Conservation (phyloP, 192 early-diverging fungal species). For the Podila horticola region DNA sequence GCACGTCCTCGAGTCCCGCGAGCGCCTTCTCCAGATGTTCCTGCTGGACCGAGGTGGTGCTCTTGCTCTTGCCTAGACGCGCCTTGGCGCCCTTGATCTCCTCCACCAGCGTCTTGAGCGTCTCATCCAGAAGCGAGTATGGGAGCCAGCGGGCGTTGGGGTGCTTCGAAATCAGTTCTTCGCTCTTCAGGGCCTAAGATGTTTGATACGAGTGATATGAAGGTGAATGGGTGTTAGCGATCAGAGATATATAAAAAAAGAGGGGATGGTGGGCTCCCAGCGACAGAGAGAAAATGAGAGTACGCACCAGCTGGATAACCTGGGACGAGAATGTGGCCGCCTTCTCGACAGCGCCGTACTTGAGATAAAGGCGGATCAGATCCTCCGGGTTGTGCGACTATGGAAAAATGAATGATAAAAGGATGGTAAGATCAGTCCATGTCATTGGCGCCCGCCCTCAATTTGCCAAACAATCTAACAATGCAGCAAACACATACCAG, state of each 20-base stretch:
- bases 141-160: slow-evolving; percentile 47
- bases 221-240: not conserved
- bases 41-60: not conserved
- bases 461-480: not conserved
- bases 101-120: slow-evolving; percentile 17
- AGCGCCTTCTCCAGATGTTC: not conserved
- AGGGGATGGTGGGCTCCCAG: not conserved
- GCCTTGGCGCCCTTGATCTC: slow-evolving; percentile 15
- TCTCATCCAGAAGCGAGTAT: slow-evolving; percentile 44
- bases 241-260: not conserved
- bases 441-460: not conserved
- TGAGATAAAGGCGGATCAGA: slow-evolving; percentile 40
- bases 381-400: slow-evolving; percentile 44
- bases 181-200: slow-evolving; percentile 30
- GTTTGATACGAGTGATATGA: not conserved
- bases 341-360: slow-evolving; percentile 20
- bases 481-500: slow-evolving; percentile 10
- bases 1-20: slow-evolving; percentile 11
- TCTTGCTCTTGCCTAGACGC: not conserved
- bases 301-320: slow-evolving; percentile 26
- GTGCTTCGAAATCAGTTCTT: slow-evolving; percentile 32
- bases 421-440: not conserved
- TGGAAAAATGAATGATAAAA: not conserved
- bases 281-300: not conserved
- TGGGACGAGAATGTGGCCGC: slow-evolving; percentile 33